Evolutionary conservation across 176 grass and related monocot genomes (phyloP), one percentile per base, ranked within the genome.

Genomic region (Pharus latifolius): DNA sequence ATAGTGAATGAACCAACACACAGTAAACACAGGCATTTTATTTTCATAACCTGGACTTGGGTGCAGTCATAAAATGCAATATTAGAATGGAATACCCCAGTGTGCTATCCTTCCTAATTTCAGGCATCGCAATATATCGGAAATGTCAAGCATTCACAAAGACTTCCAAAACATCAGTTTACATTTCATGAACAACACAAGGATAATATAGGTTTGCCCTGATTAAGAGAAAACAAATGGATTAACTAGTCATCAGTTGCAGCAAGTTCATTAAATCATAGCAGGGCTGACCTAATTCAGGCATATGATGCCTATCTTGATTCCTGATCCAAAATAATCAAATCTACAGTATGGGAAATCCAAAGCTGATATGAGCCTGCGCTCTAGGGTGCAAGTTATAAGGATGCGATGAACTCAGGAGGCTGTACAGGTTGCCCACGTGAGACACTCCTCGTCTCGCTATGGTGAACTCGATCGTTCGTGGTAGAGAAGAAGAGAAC

Each of bases 111-210:
- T 80, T 46, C 26, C 24, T 34, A 75, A 22, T 69, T 61, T 4
- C 2, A 70, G 37, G 30, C 30, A 38, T 5, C 8, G 35, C 35
- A 38, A 5, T 38, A 38, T 4, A 9, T 9, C 8, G 6, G 9
- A 4, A 38, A 38, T 38, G 4, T 38, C 35, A 38, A 9, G 9
- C 35, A 49, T 42, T 54, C 69, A 18, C 4, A 41, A 62, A 7
- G 41, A 26, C 55, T 44, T n/a, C n/a, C 11, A 32, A 54, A 25
- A 76, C 7, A 69, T 17, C 1, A 30, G 43, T 8, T 49, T 65
- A 60, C 10, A 43, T 66, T 44, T 69, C 35, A 62, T 68, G 58
- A 51, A 75, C 16, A 75, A 59, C 48, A 60, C 16, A 82, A 45
- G 42, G 11, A 37, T 67, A 60, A 45, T 27, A 35, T 24, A 45